A percentile compares a stretch with the other conserved stretches of the same genome.
phyloP scores from a whole-genome alignment of 2,329 filamentous ascomycete genomes.

The Cucurbitaria berberidis region DNA sequence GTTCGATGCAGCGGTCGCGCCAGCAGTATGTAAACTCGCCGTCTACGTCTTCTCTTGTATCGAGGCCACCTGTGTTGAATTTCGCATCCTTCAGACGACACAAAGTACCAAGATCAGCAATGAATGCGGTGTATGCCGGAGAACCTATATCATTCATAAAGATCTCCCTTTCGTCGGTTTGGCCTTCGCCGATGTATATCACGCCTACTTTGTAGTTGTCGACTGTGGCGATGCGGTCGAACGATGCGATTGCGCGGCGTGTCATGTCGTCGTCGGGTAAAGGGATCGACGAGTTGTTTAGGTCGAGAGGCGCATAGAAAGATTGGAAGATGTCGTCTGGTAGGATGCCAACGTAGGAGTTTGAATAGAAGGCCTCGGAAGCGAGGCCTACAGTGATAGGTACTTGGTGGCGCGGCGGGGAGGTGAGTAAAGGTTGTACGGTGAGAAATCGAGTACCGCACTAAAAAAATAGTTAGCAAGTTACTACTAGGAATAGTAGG shows the following conservation, averaged over 20 bases:
- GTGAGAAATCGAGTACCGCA: constrained; percentile 53
- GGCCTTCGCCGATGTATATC: constrained; percentile 88
- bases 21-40: constrained; percentile 91
- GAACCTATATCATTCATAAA: constrained; percentile 86
- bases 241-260: constrained; percentile 75
- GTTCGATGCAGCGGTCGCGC: constrained; percentile 92
- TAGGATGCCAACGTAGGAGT: constrained; percentile 66
- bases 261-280: constrained; percentile 75
- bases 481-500: background rate
- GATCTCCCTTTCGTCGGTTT: constrained; percentile 82
- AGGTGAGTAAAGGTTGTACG: constrained; percentile 44
- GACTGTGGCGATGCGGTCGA: constrained; percentile 87
- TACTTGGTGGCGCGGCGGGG: constrained; percentile 50
- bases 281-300: constrained; percentile 68
- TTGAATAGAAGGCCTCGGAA: constrained; percentile 52
- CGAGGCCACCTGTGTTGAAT: constrained; percentile 92
- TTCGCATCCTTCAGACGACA: constrained; percentile 80
- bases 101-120: constrained; percentile 80
- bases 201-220: constrained; percentile 96
- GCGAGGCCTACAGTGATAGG: constrained; percentile 49
- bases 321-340: constrained; percentile 77
- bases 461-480: constrained; percentile 22
- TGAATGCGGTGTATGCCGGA: constrained; percentile 83
- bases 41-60: constrained; percentile 77
- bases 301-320: constrained; percentile 63